Percentiles rank a stretch among this genome's conserved stretches.
Evolutionary conservation across 2,329 filamentous ascomycete genomes (phyloP).

Genomic region (Thielaviopsis populi): DNA sequence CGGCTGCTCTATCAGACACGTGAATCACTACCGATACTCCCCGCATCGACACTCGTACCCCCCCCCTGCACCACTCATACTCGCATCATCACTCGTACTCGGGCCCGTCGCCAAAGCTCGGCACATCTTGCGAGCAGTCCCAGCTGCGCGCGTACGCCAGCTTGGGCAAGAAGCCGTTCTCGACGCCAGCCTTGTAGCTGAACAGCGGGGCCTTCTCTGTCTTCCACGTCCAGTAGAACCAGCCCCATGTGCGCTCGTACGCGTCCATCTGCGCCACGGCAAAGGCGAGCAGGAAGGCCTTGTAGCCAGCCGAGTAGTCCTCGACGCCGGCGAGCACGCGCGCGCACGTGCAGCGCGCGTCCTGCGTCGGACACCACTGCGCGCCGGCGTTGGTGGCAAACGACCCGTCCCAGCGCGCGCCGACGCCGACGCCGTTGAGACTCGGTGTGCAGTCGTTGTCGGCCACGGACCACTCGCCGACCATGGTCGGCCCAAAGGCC

Average conservation of each 20-base stretch:
- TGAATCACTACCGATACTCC: too few species aligned
- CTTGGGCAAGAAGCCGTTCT: constrained; percentile 45
- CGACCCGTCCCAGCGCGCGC: constrained; percentile 59
- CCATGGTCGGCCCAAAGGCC: constrained; percentile 54
- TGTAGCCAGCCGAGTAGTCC: constrained; percentile 35
- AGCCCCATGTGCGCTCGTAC: constrained; percentile 59
- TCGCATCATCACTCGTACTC: constrained; percentile 18
- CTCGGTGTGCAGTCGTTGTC: constrained; percentile 46
- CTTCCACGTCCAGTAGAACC: constrained; percentile 76
- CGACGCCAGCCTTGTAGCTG: constrained; percentile 51
- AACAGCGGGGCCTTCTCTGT: constrained; percentile 60
- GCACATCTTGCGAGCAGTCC: constrained; percentile 28
- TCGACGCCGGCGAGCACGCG: constrained; percentile 31
- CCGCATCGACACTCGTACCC: too few species aligned
- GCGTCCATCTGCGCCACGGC: constrained; percentile 61
- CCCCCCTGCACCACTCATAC: background rate
- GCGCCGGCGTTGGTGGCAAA: constrained; percentile 39
- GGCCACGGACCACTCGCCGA: constrained; percentile 64
- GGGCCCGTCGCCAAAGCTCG: constrained; percentile 22
- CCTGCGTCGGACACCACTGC: constrained; percentile 42
- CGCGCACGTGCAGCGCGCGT: constrained; percentile 44
- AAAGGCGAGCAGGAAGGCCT: constrained; percentile 53
- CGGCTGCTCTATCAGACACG: too few species aligned
- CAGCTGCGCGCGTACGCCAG: constrained; percentile 40
- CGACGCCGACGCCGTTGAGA: constrained; percentile 57